phyloP scores from a whole-genome alignment of 2,329 filamentous ascomycete species.

The Neopestalotiopsis sp. region DNA sequence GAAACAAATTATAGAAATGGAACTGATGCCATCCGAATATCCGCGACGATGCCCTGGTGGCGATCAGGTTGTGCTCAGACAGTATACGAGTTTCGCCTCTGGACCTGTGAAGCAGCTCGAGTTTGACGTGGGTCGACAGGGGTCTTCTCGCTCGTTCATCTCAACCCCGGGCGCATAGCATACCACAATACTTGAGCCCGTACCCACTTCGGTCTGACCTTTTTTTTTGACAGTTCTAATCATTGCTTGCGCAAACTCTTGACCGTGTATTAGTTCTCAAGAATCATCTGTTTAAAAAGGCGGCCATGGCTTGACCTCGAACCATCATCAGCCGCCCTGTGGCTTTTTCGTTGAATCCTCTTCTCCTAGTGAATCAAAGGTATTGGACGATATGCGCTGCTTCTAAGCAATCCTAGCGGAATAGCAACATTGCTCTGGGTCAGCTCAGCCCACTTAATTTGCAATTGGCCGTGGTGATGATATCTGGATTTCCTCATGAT shows the following conservation, averaged over 20 bases:
- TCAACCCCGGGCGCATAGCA: background rate
- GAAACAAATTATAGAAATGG: background rate
- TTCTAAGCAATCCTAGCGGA: too few species aligned
- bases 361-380: background rate
- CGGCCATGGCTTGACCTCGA: background rate
- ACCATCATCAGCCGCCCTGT: background rate
- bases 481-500: too few species aligned
- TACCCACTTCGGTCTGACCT: background rate
- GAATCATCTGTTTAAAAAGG: background rate
- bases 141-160: background rate
- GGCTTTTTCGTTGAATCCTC: background rate
- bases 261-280: background rate
- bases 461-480: too few species aligned
- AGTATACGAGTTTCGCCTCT: constrained; percentile 33
- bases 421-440: too few species aligned
- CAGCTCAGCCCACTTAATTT: too few species aligned
- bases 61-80: constrained; percentile 31
- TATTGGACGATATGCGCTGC: background rate
- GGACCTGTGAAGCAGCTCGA: constrained; percentile 32
- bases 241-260: background rate
- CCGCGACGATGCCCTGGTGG: constrained; percentile 27
- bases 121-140: constrained; percentile 27
- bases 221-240: background rate
- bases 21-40: constrained; percentile 20
- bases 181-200: too few species aligned